Evolutionary conservation across 2,329 filamentous ascomycete genomes (phyloP).

Genomic region (Sclerotinia trifoliorum): DNA sequence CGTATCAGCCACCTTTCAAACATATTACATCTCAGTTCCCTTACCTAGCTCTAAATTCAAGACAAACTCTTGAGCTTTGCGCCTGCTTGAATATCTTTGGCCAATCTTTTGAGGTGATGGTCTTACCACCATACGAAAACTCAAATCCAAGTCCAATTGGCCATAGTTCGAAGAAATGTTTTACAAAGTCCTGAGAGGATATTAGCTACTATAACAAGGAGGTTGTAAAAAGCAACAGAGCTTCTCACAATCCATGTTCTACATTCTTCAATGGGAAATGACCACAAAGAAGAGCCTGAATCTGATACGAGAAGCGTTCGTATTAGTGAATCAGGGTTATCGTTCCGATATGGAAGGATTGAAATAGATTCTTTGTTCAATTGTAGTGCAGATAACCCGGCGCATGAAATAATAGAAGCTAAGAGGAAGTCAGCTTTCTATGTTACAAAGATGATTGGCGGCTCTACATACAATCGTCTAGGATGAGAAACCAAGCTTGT

Average conservation of each 20-base stretch:
- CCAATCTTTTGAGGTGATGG: slow-evolving; percentile 1
- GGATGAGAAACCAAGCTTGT: slow-evolving; percentile 49
- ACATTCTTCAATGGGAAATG: slow-evolving; percentile 8
- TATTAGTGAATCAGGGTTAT: not conserved
- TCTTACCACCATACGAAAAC: not conserved
- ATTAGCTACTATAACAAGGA: not conserved
- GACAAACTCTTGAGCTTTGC: not conserved
- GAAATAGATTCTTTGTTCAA: slow-evolving; percentile 1
- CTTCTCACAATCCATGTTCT: slow-evolving; percentile 11
- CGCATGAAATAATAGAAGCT: slow-evolving; percentile 10
- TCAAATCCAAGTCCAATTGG: not conserved
- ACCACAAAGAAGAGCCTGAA: not conserved
- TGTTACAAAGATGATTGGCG: slow-evolving; percentile 19
- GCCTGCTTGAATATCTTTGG: not conserved
- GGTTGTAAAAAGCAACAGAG: not conserved
- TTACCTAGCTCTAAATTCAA: not conserved
- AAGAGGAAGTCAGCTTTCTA: not conserved
- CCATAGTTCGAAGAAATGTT: slow-evolving; percentile 18
- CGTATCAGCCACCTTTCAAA: not conserved
- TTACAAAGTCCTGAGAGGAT: not conserved
- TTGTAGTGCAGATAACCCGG: not conserved
- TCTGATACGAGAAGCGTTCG: slow-evolving; percentile 5
- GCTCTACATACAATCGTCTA: slow-evolving; percentile 44
- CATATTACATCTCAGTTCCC: not conserved
- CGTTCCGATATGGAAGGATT: not conserved